Evolutionary conservation across 2,329 filamentous ascomycete genomes (phyloP).

Genomic region (Diatrype stigma): DNA sequence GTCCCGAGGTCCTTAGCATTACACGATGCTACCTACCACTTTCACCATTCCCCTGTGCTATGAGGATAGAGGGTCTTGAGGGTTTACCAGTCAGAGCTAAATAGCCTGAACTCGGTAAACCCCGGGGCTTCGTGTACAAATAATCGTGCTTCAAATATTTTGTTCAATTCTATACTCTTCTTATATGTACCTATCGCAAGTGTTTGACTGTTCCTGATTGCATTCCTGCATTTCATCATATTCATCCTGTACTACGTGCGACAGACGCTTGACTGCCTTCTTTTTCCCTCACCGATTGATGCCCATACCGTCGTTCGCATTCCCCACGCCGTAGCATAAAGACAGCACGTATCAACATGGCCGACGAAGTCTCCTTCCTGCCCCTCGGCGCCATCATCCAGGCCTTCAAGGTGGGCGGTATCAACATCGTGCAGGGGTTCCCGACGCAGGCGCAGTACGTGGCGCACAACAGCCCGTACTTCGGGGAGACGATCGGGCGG

Average conservation of each 20-base stretch:
- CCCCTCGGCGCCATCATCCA: slow-evolving; percentile 78
- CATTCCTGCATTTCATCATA: no score
- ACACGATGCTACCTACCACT: not conserved
- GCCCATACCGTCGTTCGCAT: no score
- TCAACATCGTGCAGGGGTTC: slow-evolving; percentile 89
- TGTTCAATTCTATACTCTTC: no score
- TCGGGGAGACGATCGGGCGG: slow-evolving; percentile 89
- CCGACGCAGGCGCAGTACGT: slow-evolving; percentile 70
- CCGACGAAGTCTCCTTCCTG: slow-evolving; percentile 57
- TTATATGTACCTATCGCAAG: no score
- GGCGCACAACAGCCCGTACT: slow-evolving; percentile 72
- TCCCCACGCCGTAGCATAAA: not conserved
- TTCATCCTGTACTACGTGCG: no score
- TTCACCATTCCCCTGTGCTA: no score
- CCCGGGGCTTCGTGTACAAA: not conserved
- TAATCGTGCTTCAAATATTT: no score
- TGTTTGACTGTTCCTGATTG: no score
- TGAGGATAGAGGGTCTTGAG: no score
- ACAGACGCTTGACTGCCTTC: no score
- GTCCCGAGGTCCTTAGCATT: not conserved
- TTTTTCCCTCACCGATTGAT: no score
- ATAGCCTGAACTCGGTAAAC: not conserved
- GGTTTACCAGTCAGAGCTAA: not conserved
- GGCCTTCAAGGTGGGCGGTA: slow-evolving; percentile 69
- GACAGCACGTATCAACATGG: slow-evolving; percentile 17